A percentile compares a stretch with the other conserved stretches of the same genome.
Conservation (phyloP, 139 green algal genomes). For the Pseudopediastrum boryanum region DNA sequence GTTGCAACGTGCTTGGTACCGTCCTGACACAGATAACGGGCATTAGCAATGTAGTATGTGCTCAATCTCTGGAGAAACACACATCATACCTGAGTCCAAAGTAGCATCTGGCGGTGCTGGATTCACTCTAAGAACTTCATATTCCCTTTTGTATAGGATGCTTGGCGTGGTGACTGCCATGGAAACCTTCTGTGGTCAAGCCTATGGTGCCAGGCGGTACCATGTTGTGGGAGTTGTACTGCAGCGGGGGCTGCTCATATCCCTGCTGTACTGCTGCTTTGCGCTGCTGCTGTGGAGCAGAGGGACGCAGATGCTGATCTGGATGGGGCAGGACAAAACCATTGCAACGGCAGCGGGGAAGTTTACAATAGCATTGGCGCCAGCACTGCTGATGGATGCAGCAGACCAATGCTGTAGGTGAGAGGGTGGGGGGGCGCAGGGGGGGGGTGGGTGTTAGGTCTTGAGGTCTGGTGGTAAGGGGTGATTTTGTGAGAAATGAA, state of each 20-base stretch:
- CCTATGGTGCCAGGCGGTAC: conserved; percentile 47
- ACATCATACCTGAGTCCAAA: too few species aligned
- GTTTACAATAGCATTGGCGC: conserved; percentile 58
- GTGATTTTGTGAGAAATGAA: neutral
- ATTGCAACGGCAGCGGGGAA: conserved; percentile 50
- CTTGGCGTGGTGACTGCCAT: conserved; percentile 63
- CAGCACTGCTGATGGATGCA: conserved; percentile 48
- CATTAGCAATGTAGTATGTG: too few species aligned
- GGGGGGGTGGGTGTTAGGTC: too few species aligned
- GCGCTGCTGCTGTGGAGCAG: conserved; percentile 31
- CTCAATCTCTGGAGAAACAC: too few species aligned
- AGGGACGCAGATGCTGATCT: conserved; percentile 34
- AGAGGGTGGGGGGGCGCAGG: neutral
- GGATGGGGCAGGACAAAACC: conserved; percentile 55
- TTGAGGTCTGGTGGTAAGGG: too few species aligned
- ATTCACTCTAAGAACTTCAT: too few species aligned
- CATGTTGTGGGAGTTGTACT: conserved; percentile 48
- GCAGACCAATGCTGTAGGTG: conserved; percentile 35
- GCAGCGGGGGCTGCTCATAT: conserved; percentile 58
- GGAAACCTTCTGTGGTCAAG: conserved; percentile 70
- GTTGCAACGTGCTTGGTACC: too few species aligned
- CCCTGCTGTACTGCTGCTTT: conserved; percentile 15
- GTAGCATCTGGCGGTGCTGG: too few species aligned
- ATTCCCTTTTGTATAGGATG: too few species aligned
- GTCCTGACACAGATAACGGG: too few species aligned